Conservation (phyloP, 371 early-diverging fungal genomes). For the Apophysomyces variabilis region DNA sequence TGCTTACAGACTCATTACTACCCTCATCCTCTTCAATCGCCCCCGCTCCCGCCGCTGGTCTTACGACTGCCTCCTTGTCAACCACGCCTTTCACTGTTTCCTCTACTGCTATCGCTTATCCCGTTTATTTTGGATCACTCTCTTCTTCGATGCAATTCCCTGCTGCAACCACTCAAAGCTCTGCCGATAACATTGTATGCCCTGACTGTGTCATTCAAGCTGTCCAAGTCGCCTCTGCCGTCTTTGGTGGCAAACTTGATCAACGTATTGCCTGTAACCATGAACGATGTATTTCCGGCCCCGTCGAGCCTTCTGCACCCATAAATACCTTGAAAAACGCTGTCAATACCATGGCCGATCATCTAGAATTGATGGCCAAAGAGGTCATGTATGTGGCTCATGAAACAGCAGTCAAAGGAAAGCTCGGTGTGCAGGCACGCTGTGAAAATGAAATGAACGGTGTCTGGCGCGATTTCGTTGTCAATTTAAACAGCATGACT, state of each 20-base stretch:
- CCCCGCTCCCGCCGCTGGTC: slow-evolving; percentile 19
- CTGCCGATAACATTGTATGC: slow-evolving; percentile 46
- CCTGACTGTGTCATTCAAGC: slow-evolving; percentile 53
- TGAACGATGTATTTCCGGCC: slow-evolving; percentile 34
- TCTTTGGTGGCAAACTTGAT: slow-evolving; percentile 51
- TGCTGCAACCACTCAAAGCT: slow-evolving; percentile 29
- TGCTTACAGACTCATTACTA: slow-evolving; percentile 2
- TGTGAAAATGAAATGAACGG: slow-evolving; percentile 63
- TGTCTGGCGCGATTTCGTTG: slow-evolving; percentile 73
- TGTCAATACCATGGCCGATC: slow-evolving; percentile 72
- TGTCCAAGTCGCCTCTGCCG: slow-evolving; percentile 54
- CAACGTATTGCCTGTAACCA: slow-evolving; percentile 52
- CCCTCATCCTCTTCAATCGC: slow-evolving; percentile 23
- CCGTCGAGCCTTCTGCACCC: slow-evolving; percentile 35
- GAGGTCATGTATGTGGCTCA: slow-evolving; percentile 66
- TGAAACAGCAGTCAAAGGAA: slow-evolving; percentile 70
- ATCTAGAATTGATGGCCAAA: slow-evolving; percentile 55
- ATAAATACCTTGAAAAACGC: slow-evolving; percentile 57
- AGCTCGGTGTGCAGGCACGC: slow-evolving; percentile 68
- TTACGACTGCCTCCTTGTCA: slow-evolving; percentile 14
- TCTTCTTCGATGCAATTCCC: slow-evolving; percentile 36
- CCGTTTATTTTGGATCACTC: slow-evolving; percentile 32
- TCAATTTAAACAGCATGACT: slow-evolving; percentile 71
- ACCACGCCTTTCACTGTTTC: slow-evolving; percentile 39
- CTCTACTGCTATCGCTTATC: slow-evolving; percentile 37